These are phyloP conservation scores for Hawksworthiomyces lignivorus DNA, from an alignment of 2,329 filamentous ascomycete species.

Conservation along the genomic window DNA sequence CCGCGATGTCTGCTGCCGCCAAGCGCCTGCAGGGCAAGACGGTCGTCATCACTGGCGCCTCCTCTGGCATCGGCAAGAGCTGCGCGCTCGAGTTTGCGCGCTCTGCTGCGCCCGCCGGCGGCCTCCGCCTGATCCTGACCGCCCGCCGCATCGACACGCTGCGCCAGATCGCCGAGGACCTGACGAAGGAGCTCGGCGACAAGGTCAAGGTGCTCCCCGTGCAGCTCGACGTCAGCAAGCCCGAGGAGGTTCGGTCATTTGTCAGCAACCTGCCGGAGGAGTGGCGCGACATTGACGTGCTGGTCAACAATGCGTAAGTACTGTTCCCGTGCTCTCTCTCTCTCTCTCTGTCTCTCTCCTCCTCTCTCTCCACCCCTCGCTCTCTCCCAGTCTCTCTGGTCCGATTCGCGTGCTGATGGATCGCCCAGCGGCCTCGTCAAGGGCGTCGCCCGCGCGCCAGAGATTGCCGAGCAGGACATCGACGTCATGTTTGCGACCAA, in stretches of 20 bases:
- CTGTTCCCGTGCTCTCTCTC: not conserved
- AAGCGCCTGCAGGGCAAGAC: conserved; percentile 92
- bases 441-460: conserved; percentile 76
- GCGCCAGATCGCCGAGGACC: conserved; percentile 67
- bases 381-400: not conserved
- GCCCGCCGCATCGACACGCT: conserved; percentile 78
- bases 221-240: conserved; percentile 78
- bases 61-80: conserved; percentile 78
- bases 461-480: conserved; percentile 76
- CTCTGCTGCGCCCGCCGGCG: conserved; percentile 56
- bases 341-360: not conserved
- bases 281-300: conserved; percentile 75
- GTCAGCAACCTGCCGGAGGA: conserved; percentile 68
- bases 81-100: conserved; percentile 89
- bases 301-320: conserved; percentile 92
- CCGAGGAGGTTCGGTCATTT: conserved; percentile 65
- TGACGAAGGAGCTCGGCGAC: conserved; percentile 65
- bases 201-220: conserved; percentile 80
- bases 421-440: conserved; percentile 72
- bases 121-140: conserved; percentile 77
- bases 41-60: conserved; percentile 83
- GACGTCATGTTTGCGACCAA: conserved; percentile 87
- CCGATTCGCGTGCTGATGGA: conserved; percentile 1
- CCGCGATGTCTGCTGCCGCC: conserved; percentile 30
- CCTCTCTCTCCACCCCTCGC: not conserved